phyloP scores from a whole-genome alignment of 2,329 filamentous ascomycete genomes.

The Colletotrichum phormii region DNA sequence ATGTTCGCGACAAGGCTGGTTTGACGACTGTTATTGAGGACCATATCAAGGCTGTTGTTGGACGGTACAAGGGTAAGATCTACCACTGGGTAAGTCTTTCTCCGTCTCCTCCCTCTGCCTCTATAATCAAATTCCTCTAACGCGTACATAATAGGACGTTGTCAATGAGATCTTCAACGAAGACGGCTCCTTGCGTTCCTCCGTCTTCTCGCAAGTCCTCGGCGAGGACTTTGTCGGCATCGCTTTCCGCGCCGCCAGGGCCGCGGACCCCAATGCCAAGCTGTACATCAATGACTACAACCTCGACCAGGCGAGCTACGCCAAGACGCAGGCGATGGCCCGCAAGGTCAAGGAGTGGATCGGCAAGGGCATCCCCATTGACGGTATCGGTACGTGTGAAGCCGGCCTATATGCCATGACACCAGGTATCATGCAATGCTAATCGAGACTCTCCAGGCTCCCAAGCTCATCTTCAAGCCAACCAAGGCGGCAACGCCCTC shows the following conservation, averaged over 20 bases:
- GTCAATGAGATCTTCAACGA: conserved; percentile 75
- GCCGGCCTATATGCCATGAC: not conserved
- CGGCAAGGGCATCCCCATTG: conserved; percentile 70
- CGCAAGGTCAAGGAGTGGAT: conserved; percentile 73
- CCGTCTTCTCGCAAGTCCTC: conserved; percentile 75
- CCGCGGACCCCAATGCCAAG: conserved; percentile 74
- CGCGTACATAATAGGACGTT: conserved; percentile 58
- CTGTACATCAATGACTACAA: conserved; percentile 84
- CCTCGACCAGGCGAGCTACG: conserved; percentile 68
- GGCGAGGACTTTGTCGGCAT: conserved; percentile 77
- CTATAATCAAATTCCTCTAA: not conserved
- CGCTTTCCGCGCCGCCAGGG: conserved; percentile 75
- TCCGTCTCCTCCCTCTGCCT: not conserved
- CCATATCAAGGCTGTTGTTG: conserved; percentile 69
- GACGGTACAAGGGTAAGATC: conserved; percentile 72
- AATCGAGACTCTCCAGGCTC: conserved; percentile 47
- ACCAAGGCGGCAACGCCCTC: conserved; percentile 56
- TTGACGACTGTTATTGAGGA: conserved; percentile 68
- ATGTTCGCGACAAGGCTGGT: conserved; percentile 61
- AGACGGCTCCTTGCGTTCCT: conserved; percentile 67
- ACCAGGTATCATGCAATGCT: no score
- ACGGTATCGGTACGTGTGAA: conserved; percentile 63
- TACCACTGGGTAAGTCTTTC: conserved; percentile 59
- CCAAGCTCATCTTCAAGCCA: conserved; percentile 65
- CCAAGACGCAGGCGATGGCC: conserved; percentile 69